Conservation (phyloP, 2,329 filamentous ascomycete species). For the Oidium heveae region DNA sequence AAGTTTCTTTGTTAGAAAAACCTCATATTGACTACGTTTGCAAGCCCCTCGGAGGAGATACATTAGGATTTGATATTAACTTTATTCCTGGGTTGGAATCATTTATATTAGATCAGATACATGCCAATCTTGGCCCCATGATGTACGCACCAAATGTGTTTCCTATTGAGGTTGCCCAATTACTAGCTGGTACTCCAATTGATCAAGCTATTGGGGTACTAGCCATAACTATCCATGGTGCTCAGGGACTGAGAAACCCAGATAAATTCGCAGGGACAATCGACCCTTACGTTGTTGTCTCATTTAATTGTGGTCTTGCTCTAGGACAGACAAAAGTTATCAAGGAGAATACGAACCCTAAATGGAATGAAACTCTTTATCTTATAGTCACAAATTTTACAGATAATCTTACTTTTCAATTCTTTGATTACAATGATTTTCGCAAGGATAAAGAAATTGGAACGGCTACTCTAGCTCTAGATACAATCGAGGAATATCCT, state of each 20-base stretch:
- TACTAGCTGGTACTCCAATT: slow-evolving; percentile 79
- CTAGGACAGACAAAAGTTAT: slow-evolving; percentile 77
- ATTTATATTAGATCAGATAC: slow-evolving; percentile 92
- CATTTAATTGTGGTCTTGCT: slow-evolving; percentile 57
- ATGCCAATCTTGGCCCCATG: slow-evolving; percentile 81
- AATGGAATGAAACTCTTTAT: slow-evolving; percentile 94
- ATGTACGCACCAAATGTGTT: slow-evolving; percentile 98
- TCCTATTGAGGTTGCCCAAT: slow-evolving; percentile 94
- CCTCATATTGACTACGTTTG: slow-evolving; percentile 85
- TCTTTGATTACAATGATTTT: slow-evolving; percentile 87
- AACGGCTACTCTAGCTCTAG: slow-evolving; percentile 59
- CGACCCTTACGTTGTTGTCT: slow-evolving; percentile 71
- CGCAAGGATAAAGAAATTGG: slow-evolving; percentile 94
- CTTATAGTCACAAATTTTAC: slow-evolving; percentile 80
- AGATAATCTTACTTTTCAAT: slow-evolving; percentile 59
- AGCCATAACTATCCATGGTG: slow-evolving; percentile 74
- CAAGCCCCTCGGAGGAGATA: slow-evolving; percentile 89
- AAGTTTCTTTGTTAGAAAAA: slow-evolving; percentile 79
- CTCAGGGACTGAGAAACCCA: slow-evolving; percentile 76
- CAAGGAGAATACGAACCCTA: slow-evolving; percentile 60
- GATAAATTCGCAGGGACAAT: slow-evolving; percentile 83
- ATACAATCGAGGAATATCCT: slow-evolving; percentile 50
- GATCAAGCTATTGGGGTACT: slow-evolving; percentile 91
- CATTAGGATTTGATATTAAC: slow-evolving; percentile 93
- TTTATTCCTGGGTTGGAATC: slow-evolving; percentile 84